Percentiles rank a stretch among this genome's conserved stretches.
phyloP scores from a whole-genome alignment of 2,329 filamentous ascomycete species.

The Colletotrichum australisinense region DNA sequence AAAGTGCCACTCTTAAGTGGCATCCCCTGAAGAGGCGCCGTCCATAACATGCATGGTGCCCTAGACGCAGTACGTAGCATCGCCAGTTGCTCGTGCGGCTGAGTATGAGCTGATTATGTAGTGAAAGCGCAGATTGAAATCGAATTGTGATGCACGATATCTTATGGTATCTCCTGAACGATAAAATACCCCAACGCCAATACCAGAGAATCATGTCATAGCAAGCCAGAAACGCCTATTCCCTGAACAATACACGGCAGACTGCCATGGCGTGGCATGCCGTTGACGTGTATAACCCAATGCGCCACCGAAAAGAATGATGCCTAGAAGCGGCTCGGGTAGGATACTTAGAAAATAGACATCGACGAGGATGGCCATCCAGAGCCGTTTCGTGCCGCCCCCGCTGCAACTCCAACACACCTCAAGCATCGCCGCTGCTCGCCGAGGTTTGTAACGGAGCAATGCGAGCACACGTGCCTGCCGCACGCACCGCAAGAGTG shows the following conservation, averaged over 20 bases:
- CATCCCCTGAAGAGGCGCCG: no score
- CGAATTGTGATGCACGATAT: neutral
- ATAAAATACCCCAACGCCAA: neutral
- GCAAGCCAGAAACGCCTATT: neutral
- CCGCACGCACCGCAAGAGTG: constrained; percentile 61
- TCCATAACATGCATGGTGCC: no score
- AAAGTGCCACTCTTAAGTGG: no score
- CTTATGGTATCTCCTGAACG: constrained; percentile 9
- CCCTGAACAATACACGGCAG: constrained; percentile 36
- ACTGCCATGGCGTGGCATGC: neutral
- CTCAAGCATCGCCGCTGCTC: constrained; percentile 63
- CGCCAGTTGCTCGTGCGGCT: no score
- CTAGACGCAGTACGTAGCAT: no score
- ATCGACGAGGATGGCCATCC: constrained; percentile 35
- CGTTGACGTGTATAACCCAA: neutral
- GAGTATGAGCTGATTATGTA: neutral
- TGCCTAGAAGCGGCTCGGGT: neutral
- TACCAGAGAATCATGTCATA: neutral
- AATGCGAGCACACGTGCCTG: constrained; percentile 68
- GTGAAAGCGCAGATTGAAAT: neutral
- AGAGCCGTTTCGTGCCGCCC: constrained; percentile 28
- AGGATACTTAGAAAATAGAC: neutral
- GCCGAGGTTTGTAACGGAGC: constrained; percentile 68
- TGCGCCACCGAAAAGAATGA: neutral
- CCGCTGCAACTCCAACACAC: constrained; percentile 57